Percentiles rank a stretch among this genome's conserved stretches.
Conservation (phyloP, 2,329 filamentous ascomycete genomes). For the Hortaea sp. region DNA sequence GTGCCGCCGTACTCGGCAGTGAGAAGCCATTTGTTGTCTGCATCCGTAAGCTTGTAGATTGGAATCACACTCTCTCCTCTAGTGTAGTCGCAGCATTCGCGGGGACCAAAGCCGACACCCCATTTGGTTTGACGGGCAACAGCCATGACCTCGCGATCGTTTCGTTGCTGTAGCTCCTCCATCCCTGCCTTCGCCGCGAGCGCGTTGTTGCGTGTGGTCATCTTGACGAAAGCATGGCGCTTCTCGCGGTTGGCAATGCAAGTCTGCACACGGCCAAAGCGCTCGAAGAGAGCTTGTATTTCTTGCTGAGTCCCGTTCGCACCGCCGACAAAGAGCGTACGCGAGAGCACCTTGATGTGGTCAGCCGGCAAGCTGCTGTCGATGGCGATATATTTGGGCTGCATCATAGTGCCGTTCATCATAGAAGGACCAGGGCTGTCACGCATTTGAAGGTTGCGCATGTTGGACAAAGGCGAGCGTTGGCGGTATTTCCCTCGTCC, state of each 20-base stretch:
- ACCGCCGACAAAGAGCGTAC: conserved; percentile 92
- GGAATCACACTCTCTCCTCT: conserved; percentile 90
- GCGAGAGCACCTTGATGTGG: conserved; percentile 83
- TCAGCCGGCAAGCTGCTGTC: conserved; percentile 65
- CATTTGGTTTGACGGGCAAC: conserved; percentile 68
- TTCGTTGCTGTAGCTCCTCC: conserved; percentile 79
- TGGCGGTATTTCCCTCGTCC: conserved; percentile 67
- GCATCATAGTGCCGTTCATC: conserved; percentile 28
- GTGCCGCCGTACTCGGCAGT: conserved; percentile 90
- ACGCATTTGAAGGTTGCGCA: conserved; percentile 28
- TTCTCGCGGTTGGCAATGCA: conserved; percentile 98
- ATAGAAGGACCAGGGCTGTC: conserved; percentile 49
- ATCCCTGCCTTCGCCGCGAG: conserved; percentile 76
- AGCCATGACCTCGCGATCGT: conserved; percentile 61
- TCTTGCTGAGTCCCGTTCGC: conserved; percentile 72
- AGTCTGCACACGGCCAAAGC: conserved; percentile 82
- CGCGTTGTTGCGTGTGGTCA: conserved; percentile 82
- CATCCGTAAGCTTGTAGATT: conserved; percentile 84
- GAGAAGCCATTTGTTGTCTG: conserved; percentile 94
- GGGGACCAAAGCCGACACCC: conserved; percentile 93
- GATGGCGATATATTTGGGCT: conserved; percentile 68
- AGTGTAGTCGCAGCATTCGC: conserved; percentile 93
- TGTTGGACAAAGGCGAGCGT: conserved; percentile 53
- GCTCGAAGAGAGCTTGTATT: conserved; percentile 67
- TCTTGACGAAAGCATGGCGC: conserved; percentile 97